Percentiles rank a stretch among this genome's conserved stretches.
Conservation (phyloP, 2,329 filamentous ascomycete species). For the Aspergillus floridensis region DNA sequence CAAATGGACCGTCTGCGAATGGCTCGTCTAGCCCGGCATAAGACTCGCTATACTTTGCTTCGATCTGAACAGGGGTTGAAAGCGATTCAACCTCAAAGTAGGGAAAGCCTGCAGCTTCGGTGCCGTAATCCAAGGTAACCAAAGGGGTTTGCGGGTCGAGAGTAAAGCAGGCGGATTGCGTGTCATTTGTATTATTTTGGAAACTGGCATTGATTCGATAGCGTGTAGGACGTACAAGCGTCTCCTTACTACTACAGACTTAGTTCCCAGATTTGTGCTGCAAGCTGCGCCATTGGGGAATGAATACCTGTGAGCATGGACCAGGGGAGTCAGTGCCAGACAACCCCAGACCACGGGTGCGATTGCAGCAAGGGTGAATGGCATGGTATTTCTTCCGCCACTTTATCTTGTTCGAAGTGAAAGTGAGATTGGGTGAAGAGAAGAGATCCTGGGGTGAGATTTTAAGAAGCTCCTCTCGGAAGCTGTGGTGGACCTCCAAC, state of each 20-base stretch:
- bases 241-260: background rate
- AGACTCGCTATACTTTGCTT: constrained; percentile 19
- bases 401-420: background rate
- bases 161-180: constrained; percentile 6
- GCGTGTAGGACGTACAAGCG: background rate
- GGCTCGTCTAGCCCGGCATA: constrained; percentile 12
- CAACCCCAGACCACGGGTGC: background rate
- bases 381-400: background rate
- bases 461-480: background rate
- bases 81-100: constrained; percentile 14
- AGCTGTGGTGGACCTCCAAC: background rate
- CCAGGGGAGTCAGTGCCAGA: background rate
- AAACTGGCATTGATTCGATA: background rate
- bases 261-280: background rate
- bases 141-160: constrained; percentile 1
- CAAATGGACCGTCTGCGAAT: constrained; percentile 17
- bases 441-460: background rate
- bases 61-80: constrained; percentile 13
- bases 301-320: background rate
- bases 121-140: constrained; percentile 17
- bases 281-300: too few species aligned
- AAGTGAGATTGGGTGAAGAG: background rate
- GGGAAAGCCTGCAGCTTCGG: constrained; percentile 17
- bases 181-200: background rate
- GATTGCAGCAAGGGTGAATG: background rate